Conservation (phyloP, 2,329 filamentous ascomycete species). For the Chrysoporthe cubensis region DNA sequence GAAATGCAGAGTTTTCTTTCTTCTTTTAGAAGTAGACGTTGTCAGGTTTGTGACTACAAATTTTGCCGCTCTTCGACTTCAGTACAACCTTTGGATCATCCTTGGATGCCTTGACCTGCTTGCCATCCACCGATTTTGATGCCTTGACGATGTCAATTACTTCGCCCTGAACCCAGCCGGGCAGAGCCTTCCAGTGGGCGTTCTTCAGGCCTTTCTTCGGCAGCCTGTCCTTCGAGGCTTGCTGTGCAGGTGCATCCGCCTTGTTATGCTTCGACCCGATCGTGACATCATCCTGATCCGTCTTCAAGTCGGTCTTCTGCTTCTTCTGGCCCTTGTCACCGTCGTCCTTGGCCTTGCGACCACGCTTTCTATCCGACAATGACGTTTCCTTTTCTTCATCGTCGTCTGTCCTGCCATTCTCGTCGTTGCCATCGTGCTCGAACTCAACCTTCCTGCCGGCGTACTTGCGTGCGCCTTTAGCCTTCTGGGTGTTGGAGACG, state of each 20-base stretch:
- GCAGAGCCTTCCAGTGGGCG: constrained; percentile 28
- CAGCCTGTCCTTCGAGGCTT: constrained; percentile 24
- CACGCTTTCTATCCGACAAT: background rate
- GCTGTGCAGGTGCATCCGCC: constrained; percentile 17
- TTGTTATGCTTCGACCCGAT: constrained; percentile 30
- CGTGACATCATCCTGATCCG: constrained; percentile 10
- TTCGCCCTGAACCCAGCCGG: constrained; percentile 29
- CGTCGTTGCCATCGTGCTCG: background rate
- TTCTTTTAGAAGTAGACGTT: constrained; percentile 36
- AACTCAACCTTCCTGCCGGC: constrained; percentile 5
- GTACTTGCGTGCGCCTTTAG: background rate
- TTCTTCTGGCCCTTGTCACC: background rate
- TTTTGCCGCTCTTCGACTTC: constrained; percentile 26
- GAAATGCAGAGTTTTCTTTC: too few species aligned
- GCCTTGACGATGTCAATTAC: constrained; percentile 26
- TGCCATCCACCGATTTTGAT: constrained; percentile 26
- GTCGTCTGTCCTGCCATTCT: background rate
- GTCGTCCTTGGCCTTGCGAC: constrained; percentile 1
- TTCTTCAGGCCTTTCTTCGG: constrained; percentile 24
- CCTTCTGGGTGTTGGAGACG: background rate
- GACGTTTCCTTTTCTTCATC: background rate
- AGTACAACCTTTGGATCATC: constrained; percentile 27
- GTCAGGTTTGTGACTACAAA: constrained; percentile 31
- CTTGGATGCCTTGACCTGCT: constrained; percentile 26
- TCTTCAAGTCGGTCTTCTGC: background rate